phyloP scores from a whole-genome alignment of 176 grass and related monocot genomes.

The Eleusine indica region DNA sequence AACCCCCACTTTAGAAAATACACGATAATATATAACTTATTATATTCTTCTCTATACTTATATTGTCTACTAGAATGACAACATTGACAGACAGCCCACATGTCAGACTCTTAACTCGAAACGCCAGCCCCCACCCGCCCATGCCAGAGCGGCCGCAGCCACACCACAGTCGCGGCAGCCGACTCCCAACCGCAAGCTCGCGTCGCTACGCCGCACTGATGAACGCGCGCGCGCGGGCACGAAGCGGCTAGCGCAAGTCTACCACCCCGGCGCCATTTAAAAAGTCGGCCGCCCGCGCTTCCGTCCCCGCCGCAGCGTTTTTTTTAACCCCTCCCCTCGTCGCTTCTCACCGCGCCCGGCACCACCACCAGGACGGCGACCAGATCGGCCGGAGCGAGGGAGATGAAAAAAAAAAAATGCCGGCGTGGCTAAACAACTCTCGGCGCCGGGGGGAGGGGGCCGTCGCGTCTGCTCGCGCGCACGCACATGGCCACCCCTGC shows the following conservation, averaged over 20 bases:
- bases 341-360: constrained; percentile 26
- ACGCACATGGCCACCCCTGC: constrained; percentile 64
- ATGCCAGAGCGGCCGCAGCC: background rate
- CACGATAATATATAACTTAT: too few species aligned
- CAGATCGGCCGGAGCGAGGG: constrained; percentile 41
- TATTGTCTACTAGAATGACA: too few species aligned
- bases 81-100: background rate
- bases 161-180: background rate
- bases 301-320: background rate
- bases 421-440: constrained; percentile 16
- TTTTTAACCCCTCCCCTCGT: constrained; percentile 6
- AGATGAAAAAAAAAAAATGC: background rate
- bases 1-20: too few species aligned
- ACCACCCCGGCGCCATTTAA: background rate
- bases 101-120: background rate
- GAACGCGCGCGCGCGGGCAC: too few species aligned
- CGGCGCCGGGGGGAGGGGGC: background rate
- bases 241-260: background rate
- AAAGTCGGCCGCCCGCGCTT: background rate
- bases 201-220: too few species aligned
- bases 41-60: too few species aligned
- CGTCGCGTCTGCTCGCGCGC: constrained; percentile 30
- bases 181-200: background rate
- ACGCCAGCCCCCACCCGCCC: background rate
- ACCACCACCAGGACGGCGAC: constrained; percentile 29